These are phyloP conservation scores for Penicillium hordei DNA, from an alignment of 2,329 filamentous ascomycete species.

Conservation along the genomic window DNA sequence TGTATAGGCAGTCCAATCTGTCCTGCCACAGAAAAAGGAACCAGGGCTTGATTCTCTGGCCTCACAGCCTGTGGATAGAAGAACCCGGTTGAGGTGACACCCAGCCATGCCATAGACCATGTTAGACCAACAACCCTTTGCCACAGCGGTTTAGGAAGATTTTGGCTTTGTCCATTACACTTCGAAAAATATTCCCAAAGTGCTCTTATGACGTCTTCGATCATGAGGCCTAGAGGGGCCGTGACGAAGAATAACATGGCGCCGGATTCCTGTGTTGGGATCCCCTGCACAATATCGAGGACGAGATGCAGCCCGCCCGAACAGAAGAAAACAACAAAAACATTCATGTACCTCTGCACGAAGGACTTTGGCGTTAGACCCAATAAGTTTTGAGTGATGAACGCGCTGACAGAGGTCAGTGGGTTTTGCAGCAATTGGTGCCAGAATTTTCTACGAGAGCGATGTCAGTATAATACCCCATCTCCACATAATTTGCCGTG, in stretches of 20 bases:
- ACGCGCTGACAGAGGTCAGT: conserved; percentile 20
- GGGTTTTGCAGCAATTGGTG: conserved; percentile 29
- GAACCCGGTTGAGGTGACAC: conserved; percentile 9
- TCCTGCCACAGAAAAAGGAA: conserved; percentile 3
- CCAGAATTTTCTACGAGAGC: conserved; percentile 23
- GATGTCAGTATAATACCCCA: not conserved
- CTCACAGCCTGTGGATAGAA: conserved; percentile 6
- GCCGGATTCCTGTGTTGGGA: conserved; percentile 19
- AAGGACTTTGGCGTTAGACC: conserved; percentile 17
- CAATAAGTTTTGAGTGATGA: conserved; percentile 18
- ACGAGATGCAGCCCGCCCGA: conserved; percentile 28
- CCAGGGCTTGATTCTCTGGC: conserved; percentile 5
- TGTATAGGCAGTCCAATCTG: conserved; percentile 2
- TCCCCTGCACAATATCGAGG: conserved; percentile 15
- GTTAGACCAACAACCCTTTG: conserved; percentile 6
- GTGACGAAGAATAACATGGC: conserved; percentile 27
- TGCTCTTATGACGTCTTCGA: conserved; percentile 29
- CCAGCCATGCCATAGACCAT: conserved; percentile 11
- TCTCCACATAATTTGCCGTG: too few species aligned
- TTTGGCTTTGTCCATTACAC: not conserved
- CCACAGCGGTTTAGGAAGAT: conserved; percentile 2
- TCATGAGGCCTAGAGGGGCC: conserved; percentile 27
- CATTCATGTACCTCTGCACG: conserved; percentile 26
- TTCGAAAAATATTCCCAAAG: conserved; percentile 11
- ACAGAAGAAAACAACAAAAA: conserved; percentile 28